phyloP scores from a whole-genome alignment of 306 rosid species.

The Urtica urens region DNA sequence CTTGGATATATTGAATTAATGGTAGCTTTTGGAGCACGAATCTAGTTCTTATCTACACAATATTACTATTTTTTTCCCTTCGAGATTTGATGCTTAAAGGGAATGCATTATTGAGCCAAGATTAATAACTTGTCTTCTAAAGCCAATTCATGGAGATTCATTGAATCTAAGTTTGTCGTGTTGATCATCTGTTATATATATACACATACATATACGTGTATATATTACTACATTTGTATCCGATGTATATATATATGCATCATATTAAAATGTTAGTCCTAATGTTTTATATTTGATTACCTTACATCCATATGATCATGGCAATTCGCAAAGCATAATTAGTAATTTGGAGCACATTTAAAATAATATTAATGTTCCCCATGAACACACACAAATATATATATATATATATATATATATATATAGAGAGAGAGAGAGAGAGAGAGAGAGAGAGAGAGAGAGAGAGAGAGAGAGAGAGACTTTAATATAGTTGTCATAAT shows the following conservation, averaged over 20 bases:
- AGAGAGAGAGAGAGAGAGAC: no score
- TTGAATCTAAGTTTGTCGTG: slow-evolving; percentile 31
- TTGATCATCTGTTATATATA: no score
- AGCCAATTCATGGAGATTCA: slow-evolving; percentile 24
- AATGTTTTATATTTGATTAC: no score
- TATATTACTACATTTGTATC: neutral
- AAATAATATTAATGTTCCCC: slow-evolving; percentile 29
- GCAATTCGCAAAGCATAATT: no score
- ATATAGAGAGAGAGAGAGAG: neutral
- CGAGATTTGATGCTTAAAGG: slow-evolving; percentile 35
- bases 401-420: no score
- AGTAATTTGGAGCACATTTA: slow-evolving; percentile 10
- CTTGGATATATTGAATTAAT: slow-evolving; percentile 21
- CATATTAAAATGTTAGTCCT: no score
- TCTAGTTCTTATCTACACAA: slow-evolving; percentile 38
- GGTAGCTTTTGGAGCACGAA: slow-evolving; percentile 29
- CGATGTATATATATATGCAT: neutral
- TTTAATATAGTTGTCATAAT: no score
- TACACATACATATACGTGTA: no score
- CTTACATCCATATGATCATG: no score
- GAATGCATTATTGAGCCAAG: slow-evolving; percentile 20
- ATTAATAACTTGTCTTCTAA: slow-evolving; percentile 16
- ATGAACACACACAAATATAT: slow-evolving; percentile 12
- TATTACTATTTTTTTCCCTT: slow-evolving; percentile 22
- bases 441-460: slow-evolving; percentile 5